Evolutionary conservation across 495 filamentous ascomycete genomes (phyloP).

Genomic region (Pseudomonodictys pantanalensis): DNA sequence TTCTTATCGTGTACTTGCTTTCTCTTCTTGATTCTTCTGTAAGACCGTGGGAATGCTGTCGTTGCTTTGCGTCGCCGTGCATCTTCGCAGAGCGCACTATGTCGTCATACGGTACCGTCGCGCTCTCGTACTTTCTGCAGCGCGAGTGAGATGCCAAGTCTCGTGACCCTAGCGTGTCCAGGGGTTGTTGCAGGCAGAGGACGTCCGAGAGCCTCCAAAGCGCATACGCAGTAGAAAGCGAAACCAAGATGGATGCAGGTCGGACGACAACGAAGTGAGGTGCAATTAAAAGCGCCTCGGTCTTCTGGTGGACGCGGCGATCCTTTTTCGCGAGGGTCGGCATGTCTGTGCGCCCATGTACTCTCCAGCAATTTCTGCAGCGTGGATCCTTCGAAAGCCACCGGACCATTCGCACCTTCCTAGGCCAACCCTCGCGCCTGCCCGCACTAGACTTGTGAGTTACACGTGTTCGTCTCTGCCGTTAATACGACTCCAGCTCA

Average conservation of each 20-base stretch:
- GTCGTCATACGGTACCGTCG: neutral
- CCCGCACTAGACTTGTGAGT: too few species aligned
- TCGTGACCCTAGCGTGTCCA: neutral
- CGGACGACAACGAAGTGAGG: neutral
- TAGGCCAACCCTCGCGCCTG: too few species aligned
- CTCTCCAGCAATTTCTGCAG: slow-evolving; percentile 1
- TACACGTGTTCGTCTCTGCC: too few species aligned
- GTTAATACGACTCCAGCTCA: too few species aligned
- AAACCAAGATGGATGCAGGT: neutral
- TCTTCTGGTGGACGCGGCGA: slow-evolving; percentile 1
- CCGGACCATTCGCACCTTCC: too few species aligned
- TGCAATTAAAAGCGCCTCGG: slow-evolving; percentile 13
- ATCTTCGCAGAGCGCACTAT: neutral
- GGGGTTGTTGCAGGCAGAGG: neutral
- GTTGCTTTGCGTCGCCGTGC: neutral
- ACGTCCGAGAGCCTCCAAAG: neutral
- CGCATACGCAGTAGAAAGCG: neutral
- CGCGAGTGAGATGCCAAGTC: neutral
- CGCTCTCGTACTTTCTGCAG: neutral
- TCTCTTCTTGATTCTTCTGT: too few species aligned
- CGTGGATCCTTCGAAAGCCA: slow-evolving; percentile 23
- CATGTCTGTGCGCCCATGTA: slow-evolving; percentile 10
- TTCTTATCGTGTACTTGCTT: too few species aligned
- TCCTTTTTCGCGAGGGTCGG: slow-evolving; percentile 8
- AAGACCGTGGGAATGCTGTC: neutral